phyloP scores from a whole-genome alignment of 2,329 filamentous ascomycete genomes.

The Aspergillus sp. region DNA sequence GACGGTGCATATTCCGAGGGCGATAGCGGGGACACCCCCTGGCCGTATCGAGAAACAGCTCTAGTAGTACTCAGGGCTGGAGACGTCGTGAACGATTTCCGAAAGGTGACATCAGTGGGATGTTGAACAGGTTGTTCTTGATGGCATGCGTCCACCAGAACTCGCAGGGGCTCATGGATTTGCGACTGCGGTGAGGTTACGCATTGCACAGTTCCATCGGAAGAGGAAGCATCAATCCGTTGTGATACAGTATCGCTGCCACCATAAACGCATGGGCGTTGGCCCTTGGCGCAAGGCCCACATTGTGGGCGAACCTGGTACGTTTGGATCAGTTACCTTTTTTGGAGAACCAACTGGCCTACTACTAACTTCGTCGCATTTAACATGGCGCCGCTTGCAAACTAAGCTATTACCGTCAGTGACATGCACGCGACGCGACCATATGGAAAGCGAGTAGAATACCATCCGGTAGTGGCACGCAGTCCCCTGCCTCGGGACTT shows the following conservation, averaged over 20 bases:
- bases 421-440: not conserved
- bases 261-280: conserved; percentile 18
- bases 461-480: conserved; percentile 24
- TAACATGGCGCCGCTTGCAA: conserved; percentile 25
- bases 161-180: conserved; percentile 11
- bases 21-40: conserved; percentile 2
- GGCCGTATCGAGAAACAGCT: conserved; percentile 2
- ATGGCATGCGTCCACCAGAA: conserved; percentile 1
- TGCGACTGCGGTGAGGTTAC: not conserved
- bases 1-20: conserved; percentile 12
- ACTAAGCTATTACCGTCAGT: conserved; percentile 12
- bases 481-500: conserved; percentile 24
- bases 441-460: not conserved
- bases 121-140: not conserved
- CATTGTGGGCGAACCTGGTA: conserved; percentile 17
- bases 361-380: conserved; percentile 22
- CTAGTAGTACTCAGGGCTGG: conserved; percentile 1
- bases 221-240: not conserved
- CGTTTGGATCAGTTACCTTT: not conserved
- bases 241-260: not conserved
- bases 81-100: conserved; percentile 2
- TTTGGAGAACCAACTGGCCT: not conserved
- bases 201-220: not conserved
- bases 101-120: conserved; percentile 4
- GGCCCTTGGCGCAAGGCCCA: conserved; percentile 22